Base-by-base conservation (phyloP, 768 basidiomycete species). In the Sistotremastrum suecicum region DNA sequence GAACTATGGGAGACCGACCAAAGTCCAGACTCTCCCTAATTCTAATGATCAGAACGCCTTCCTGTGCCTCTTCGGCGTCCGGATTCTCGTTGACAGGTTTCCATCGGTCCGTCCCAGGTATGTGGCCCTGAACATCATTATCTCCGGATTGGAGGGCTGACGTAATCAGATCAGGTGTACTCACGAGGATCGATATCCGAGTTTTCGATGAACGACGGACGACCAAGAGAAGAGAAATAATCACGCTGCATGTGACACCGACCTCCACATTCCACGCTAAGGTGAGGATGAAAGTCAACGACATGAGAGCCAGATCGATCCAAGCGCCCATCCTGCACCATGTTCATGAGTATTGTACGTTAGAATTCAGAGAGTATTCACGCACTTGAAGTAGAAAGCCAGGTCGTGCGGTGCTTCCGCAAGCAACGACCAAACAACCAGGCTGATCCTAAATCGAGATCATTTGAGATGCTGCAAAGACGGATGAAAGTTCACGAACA, bases 11-110 rank as follows among this genome's bases (percentile, higher is more conserved):
- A 9, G 54, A 62, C 76, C 4, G 50, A 86, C 85, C 87, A 53
- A 99, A 99, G 57, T 89, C 86, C 30, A 99, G 68, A 56, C 77
- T 84, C 63, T 98, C 94, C 32, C 89, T 67, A 45, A 99, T 83
- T 28, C 90, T 72, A 5, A 97, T 73, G 41, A 99, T 92, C 40
- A 99, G 65, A 30, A 80, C 79, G 0, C 91, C 90, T 4, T 82
- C 72, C 10, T 80, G 67, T 50, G 77, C 80, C 63, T 95, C 89
- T 52, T 79, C 75, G 0, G 78, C 83, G 45, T 88, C 86, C 0
- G 83, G 80, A 48, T 84, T 80, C 58, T 95, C 90, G 41, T 83
- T 83, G 37, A 99, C 70, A 3, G 94, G 81, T 51, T 82, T 87
- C 90, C 91, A 99, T 45, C 77, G 65, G 48, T 87, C 77, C 0